A percentile compares a stretch with the other conserved stretches of the same genome.
phyloP scores from a whole-genome alignment of 164 flowering plant genomes.

The Echeveria elegans region DNA sequence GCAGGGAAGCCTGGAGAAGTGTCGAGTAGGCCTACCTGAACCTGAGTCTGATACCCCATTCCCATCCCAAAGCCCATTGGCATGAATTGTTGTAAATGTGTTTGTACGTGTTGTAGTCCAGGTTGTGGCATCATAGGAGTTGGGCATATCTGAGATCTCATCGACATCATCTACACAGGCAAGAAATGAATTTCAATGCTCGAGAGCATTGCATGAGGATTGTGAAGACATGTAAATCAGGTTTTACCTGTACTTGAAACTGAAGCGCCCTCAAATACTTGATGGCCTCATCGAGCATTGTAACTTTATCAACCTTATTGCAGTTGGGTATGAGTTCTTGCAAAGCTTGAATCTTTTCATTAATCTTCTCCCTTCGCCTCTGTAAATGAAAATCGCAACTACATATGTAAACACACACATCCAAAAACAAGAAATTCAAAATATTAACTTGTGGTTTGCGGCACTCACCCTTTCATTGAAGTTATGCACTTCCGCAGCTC shows the following conservation, averaged over 20 bases:
- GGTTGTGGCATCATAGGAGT: conserved; percentile 15
- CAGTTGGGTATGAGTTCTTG: conserved; percentile 26
- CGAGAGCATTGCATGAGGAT: neutral
- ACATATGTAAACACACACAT: neutral
- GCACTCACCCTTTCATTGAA: conserved; percentile 19
- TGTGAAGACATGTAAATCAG: neutral
- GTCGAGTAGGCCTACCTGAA: conserved; percentile 1
- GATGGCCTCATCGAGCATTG: conserved; percentile 30
- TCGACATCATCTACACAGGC: conserved; percentile 22
- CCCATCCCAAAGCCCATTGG: conserved; percentile 13
- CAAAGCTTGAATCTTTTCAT: conserved; percentile 23
- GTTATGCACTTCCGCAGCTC: conserved; percentile 15
- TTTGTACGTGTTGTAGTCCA: conserved; percentile 13
- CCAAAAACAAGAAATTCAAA: neutral
- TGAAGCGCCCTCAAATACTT: conserved; percentile 25
- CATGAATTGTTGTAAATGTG: conserved; percentile 10
- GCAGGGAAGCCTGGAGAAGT: conserved; percentile 12
- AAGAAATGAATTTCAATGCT: neutral
- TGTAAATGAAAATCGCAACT: conserved; percentile 8
- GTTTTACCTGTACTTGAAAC: conserved; percentile 28
- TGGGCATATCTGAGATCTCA: conserved; percentile 15
- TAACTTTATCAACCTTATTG: conserved; percentile 23
- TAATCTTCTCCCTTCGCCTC: conserved; percentile 23
- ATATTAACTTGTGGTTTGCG: neutral
- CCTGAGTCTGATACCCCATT: conserved; percentile 7